Evolutionary conservation across 1,139 yeast species (phyloP).

Genomic region (Saccharomyces hybrid): DNA sequence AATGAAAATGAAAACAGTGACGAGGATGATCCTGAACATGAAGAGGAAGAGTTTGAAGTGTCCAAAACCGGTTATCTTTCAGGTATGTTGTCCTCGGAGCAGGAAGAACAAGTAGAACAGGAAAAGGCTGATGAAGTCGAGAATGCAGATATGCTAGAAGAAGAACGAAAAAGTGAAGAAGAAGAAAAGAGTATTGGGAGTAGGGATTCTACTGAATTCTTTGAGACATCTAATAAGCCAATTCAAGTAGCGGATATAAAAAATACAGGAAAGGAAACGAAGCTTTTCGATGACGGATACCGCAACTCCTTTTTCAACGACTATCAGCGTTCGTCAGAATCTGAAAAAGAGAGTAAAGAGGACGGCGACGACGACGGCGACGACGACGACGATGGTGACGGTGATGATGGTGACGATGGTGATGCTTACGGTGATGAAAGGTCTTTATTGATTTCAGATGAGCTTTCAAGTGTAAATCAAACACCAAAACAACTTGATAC

Average conservation of each 20-base stretch:
- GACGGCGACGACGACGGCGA: neutral
- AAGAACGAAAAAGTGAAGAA: slow-evolving; percentile 3
- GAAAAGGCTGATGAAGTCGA: neutral
- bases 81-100: slow-evolving; percentile 1
- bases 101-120: slow-evolving; percentile 6
- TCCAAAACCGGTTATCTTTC: slow-evolving; percentile 1
- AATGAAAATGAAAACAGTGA: slow-evolving; percentile 4
- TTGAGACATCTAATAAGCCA: neutral
- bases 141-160: neutral
- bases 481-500: neutral
- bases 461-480: neutral
- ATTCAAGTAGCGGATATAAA: neutral
- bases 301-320: neutral
- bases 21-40: slow-evolving; percentile 9
- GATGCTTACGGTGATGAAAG: neutral
- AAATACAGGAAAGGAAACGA: neutral
- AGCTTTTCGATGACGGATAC: neutral
- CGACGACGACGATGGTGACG: too few species aligned
- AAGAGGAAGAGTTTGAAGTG: neutral
- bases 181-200: neutral
- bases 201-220: neutral
- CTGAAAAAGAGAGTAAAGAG: neutral
- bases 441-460: neutral
- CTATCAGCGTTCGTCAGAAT: neutral
- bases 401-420: neutral